Percentiles rank a stretch among this genome's conserved stretches.
phyloP scores from a whole-genome alignment of 306 rosid genomes.

The Prunus padus region DNA sequence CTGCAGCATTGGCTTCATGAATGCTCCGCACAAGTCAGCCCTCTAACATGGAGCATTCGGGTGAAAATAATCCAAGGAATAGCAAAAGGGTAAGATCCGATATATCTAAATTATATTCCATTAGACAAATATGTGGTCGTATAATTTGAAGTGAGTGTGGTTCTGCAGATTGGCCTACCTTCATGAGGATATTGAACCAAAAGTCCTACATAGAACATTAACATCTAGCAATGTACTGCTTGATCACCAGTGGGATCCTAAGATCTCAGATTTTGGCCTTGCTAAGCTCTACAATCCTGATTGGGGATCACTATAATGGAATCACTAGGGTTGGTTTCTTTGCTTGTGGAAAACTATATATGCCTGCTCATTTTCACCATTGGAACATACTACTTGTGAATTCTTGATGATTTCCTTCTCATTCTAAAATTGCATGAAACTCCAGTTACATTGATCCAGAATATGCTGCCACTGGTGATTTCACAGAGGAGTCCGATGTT shows the following conservation, averaged over 20 bases:
- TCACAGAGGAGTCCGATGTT: slow-evolving; percentile 44
- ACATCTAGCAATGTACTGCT: slow-evolving; percentile 55
- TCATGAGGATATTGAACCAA: slow-evolving; percentile 62
- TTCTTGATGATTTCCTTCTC: background rate
- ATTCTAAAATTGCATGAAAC: slow-evolving; percentile 3
- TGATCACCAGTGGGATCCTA: slow-evolving; percentile 58
- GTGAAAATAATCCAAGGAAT: slow-evolving; percentile 52
- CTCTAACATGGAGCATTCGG: slow-evolving; percentile 61
- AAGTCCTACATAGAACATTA: slow-evolving; percentile 50
- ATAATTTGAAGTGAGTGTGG: background rate
- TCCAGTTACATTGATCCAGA: slow-evolving; percentile 45
- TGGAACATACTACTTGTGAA: background rate
- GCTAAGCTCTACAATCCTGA: slow-evolving; percentile 36
- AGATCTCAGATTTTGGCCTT: slow-evolving; percentile 55
- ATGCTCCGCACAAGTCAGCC: slow-evolving; percentile 39
- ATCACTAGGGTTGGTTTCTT: slow-evolving; percentile 41
- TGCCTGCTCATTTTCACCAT: background rate
- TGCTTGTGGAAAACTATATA: background rate
- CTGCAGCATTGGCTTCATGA: slow-evolving; percentile 66
- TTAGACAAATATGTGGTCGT: background rate
- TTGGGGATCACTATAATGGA: slow-evolving; percentile 32
- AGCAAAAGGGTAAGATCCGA: slow-evolving; percentile 61
- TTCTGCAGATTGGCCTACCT: slow-evolving; percentile 65
- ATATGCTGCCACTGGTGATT: slow-evolving; percentile 23
- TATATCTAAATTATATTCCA: background rate